Evolutionary conservation across 2,329 filamentous ascomycete species (phyloP).

Genomic region (Ophiostoma populinum): DNA sequence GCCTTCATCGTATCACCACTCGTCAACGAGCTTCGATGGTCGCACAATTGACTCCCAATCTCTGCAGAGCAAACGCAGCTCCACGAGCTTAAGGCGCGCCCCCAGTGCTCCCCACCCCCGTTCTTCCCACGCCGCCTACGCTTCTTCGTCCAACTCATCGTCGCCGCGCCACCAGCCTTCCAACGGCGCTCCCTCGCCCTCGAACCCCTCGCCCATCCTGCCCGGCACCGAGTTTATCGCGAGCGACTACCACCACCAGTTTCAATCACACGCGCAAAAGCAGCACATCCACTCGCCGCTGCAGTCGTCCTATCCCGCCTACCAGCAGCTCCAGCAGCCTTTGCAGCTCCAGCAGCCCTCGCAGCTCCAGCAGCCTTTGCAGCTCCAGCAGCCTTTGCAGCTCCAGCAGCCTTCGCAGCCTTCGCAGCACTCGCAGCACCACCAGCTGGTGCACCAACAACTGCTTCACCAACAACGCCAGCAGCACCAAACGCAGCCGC

Average conservation of each 20-base stretch:
- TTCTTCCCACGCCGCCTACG: conserved; percentile 28
- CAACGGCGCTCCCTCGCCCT: conserved; percentile 14
- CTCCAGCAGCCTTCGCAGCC: conserved; percentile 5
- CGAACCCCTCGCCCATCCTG: conserved; percentile 27
- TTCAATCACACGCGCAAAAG: conserved; percentile 9
- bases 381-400: not conserved
- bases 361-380: not conserved
- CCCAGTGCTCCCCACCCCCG: conserved; percentile 39
- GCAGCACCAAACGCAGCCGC: conserved; percentile 1
- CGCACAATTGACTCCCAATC: conserved; percentile 34
- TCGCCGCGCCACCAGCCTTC: conserved; percentile 29
- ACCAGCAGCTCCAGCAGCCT: conserved; percentile 3
- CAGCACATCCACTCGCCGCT: not conserved
- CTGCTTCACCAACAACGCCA: conserved; percentile 7
- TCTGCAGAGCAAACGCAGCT: conserved; percentile 45
- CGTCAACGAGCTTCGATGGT: conserved; percentile 34
- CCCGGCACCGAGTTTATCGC: conserved; percentile 27
- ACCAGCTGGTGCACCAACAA: not conserved
- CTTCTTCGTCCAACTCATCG: conserved; percentile 25
- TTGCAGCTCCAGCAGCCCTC: not conserved
- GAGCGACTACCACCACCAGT: conserved; percentile 18
- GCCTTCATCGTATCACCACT: conserved; percentile 29
- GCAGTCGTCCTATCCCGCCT: conserved; percentile 4
- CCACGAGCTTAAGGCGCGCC: conserved; percentile 41
- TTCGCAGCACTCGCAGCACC: not conserved